Base-by-base conservation (phyloP, 2,329 filamentous ascomycete genomes). In the Aspergillus piperis region DNA sequence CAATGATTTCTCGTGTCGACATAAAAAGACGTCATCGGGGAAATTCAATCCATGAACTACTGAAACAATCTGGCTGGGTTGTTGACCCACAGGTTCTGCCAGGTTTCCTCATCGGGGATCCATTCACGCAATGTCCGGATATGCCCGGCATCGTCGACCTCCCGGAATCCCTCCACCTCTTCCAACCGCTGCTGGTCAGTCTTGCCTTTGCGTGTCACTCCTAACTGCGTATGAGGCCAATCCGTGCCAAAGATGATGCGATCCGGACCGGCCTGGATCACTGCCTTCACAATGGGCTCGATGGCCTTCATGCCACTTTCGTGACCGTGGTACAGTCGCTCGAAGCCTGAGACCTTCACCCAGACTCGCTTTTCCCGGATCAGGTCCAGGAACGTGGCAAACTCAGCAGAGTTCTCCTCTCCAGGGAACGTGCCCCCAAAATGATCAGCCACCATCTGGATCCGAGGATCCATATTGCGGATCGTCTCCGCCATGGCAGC, bases 201-300 rank as follows among this genome's bases (percentile, higher is more conserved):
- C 25, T 50, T 50, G 47, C 47, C 27, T 17, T 50, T 50, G 27
- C 47, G 47, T n/a, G 47, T 50, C 47, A 50, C 47, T n/a, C 47
- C 47, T 13, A 50, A 27, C 25, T 50, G 47, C 7, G 47, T 50
- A 30, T 50, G 47, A 25, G 47, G 47, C 47, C 47, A 50, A 27
- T 50, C 47, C 8, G 47, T 32, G 7, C 47, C 47, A 21, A 50
- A 50, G 23, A 50, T 23, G 10, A 50, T 50, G 7, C 47, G 47
- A 50, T 50, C 47, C 25, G 47, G 47, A 50, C 47, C 47, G 2
- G 47, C 47, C 25, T 25, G 25, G 25, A 50, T 30, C 7, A 50
- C 47, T 2, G 47, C 47, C 47, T 50, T 30, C 7, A 27, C 47
- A 3, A 50, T 50, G 23, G 47, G 47, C 27, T 50, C 25, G n/a